Conservation (phyloP, 129 eudicot genomes). For the Apium graveolens region DNA sequence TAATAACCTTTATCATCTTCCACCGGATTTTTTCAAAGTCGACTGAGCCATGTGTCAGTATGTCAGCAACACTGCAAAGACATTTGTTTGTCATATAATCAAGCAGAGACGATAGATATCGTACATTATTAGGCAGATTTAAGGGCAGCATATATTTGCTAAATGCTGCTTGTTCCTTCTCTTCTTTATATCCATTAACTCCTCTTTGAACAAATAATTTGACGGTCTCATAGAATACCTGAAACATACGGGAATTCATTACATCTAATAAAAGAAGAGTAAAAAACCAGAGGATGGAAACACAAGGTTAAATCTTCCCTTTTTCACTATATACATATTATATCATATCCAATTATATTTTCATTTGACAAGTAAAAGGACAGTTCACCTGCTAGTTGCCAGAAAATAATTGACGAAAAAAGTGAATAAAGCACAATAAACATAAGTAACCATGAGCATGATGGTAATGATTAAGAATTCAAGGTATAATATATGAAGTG, state of each 20-base stretch:
- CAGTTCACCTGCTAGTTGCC: neutral
- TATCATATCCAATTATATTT: neutral
- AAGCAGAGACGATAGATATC: conserved; percentile 28
- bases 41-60: conserved; percentile 37
- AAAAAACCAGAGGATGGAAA: neutral
- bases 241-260: conserved; percentile 9
- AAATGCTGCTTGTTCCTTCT: conserved; percentile 1
- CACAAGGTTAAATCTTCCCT: neutral
- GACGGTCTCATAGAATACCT: conserved; percentile 50
- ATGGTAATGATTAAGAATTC: neutral
- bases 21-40: conserved; percentile 52
- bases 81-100: conserved; percentile 58
- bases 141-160: conserved; percentile 17
- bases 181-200: conserved; percentile 19
- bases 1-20: conserved; percentile 48
- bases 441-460: neutral
- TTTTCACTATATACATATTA: neutral
- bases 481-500: neutral
- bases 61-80: conserved; percentile 31
- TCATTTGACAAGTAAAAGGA: neutral
- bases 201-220: conserved; percentile 38
- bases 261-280: neutral
- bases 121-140: conserved; percentile 18
- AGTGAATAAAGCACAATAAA: neutral
- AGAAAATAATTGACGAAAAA: neutral